phyloP scores from a whole-genome alignment of 176 grass and related monocot species.

The Juncus effusus region DNA sequence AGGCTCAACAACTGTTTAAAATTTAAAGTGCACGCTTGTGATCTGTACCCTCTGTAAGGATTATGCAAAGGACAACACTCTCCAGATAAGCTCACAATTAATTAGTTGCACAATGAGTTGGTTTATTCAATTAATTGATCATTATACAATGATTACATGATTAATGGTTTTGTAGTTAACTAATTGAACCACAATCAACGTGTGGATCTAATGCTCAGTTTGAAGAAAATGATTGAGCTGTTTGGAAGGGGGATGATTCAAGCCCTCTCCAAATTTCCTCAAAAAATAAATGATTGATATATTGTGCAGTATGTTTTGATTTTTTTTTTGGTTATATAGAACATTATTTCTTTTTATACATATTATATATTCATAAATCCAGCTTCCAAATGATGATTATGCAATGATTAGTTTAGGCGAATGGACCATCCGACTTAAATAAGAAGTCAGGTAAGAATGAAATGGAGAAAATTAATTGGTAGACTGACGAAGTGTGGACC shows the following conservation, averaged over 20 bases:
- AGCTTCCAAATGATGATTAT: too few relatives aligned
- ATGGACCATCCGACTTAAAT: too few relatives aligned
- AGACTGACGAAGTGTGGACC: too few relatives aligned
- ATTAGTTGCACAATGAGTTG: neutral
- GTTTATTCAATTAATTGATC: neutral
- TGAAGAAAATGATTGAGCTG: neutral
- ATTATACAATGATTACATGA: neutral
- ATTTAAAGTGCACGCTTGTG: constrained; percentile 19
- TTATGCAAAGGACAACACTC: constrained; percentile 18
- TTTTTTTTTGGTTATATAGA: too few relatives aligned
- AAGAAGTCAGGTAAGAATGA: too few relatives aligned
- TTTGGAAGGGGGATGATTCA: neutral
- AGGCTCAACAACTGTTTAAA: constrained; percentile 14
- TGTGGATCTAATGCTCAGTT: neutral
- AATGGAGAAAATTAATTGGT: too few relatives aligned
- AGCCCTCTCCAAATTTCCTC: too few relatives aligned
- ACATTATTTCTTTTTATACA: too few relatives aligned
- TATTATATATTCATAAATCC: too few relatives aligned
- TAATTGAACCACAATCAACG: neutral
- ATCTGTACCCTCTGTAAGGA: constrained; percentile 15
- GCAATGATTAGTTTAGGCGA: too few relatives aligned
- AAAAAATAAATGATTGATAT: neutral
- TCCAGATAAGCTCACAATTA: neutral
- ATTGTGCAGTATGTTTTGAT: neutral
- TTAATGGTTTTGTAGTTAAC: neutral